Evolutionary conservation across 2,329 filamentous ascomycete genomes (phyloP).

Genomic region (Colletotrichum agaves): DNA sequence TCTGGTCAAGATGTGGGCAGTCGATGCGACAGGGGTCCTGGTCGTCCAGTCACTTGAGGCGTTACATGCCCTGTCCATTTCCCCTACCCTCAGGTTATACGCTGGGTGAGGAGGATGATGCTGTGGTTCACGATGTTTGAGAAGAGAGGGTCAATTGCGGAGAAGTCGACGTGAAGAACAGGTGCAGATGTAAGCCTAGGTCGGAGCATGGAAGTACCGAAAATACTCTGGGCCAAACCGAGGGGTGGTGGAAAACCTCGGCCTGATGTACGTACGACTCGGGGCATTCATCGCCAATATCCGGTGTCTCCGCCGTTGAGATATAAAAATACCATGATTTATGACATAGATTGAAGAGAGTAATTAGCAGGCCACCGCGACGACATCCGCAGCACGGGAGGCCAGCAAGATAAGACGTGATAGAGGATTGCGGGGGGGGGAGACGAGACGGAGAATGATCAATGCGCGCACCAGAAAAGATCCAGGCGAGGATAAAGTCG

Average conservation of each 20-base stretch:
- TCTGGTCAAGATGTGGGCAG: slow-evolving; percentile 33
- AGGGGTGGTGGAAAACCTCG: neutral
- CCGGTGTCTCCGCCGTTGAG: slow-evolving; percentile 8
- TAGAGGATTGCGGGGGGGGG: slow-evolving; percentile 35
- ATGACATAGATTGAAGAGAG: slow-evolving; percentile 30
- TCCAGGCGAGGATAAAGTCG: slow-evolving; percentile 22
- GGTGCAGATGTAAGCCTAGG: neutral
- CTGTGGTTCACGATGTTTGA: slow-evolving; percentile 23
- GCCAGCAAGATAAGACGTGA: slow-evolving; percentile 37
- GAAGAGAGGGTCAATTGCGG: slow-evolving; percentile 24
- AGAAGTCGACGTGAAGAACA: slow-evolving; percentile 5
- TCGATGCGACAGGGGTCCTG: slow-evolving; percentile 28
- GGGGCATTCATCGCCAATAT: slow-evolving; percentile 3
- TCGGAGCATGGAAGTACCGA: too few relatives aligned
- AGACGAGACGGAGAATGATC: slow-evolving; percentile 35
- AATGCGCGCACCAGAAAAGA: slow-evolving; percentile 28
- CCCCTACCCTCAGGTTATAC: neutral
- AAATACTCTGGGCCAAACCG: neutral
- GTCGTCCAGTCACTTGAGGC: slow-evolving; percentile 26
- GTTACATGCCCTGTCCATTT: slow-evolving; percentile 17
- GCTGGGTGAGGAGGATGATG: neutral
- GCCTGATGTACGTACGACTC: slow-evolving; percentile 5
- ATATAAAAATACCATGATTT: slow-evolving; percentile 12
- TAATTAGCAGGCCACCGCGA: slow-evolving; percentile 10
- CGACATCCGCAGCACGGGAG: slow-evolving; percentile 31